phyloP scores from a whole-genome alignment of 1,139 yeast genomes.

The Sugiyamaella japonica region DNA sequence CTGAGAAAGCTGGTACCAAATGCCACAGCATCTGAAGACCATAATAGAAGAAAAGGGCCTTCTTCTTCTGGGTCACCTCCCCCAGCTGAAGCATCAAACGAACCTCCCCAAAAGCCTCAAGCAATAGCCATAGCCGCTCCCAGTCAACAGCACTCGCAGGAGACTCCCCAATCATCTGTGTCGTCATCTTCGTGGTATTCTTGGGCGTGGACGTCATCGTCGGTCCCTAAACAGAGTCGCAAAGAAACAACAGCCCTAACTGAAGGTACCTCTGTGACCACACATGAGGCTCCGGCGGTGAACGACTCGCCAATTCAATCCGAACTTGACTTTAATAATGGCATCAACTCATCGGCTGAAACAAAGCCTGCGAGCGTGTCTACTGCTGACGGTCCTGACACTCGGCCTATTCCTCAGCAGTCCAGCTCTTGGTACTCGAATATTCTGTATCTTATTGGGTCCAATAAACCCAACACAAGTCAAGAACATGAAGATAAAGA shows the following conservation, averaged over 20 bases:
- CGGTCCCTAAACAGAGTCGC: not conserved
- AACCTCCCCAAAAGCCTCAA: not conserved
- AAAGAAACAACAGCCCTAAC: not conserved
- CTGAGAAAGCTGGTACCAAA: not conserved
- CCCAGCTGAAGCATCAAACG: not conserved
- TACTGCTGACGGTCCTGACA: not conserved
- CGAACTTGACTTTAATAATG: not conserved
- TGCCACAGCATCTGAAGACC: not conserved
- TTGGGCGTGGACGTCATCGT: slow-evolving; percentile 17
- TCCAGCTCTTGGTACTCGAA: slow-evolving; percentile 15
- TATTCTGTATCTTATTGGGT: slow-evolving; percentile 8
- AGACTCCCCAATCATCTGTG: not conserved
- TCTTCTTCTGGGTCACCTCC: not conserved
- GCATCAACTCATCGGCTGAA: not conserved
- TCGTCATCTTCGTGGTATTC: slow-evolving; percentile 15
- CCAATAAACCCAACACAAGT: not conserved
- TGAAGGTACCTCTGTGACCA: too few species aligned
- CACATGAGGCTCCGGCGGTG: not conserved
- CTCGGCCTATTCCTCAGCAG: not conserved
- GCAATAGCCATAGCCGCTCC: not conserved
- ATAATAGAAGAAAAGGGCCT: not conserved
- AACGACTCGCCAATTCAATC: not conserved
- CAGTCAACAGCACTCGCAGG: not conserved
- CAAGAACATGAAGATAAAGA: not conserved
- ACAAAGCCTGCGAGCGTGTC: not conserved